Evolutionary conservation across 306 rosid genomes (phyloP).

Genomic region (Begonia peltatifolia): DNA sequence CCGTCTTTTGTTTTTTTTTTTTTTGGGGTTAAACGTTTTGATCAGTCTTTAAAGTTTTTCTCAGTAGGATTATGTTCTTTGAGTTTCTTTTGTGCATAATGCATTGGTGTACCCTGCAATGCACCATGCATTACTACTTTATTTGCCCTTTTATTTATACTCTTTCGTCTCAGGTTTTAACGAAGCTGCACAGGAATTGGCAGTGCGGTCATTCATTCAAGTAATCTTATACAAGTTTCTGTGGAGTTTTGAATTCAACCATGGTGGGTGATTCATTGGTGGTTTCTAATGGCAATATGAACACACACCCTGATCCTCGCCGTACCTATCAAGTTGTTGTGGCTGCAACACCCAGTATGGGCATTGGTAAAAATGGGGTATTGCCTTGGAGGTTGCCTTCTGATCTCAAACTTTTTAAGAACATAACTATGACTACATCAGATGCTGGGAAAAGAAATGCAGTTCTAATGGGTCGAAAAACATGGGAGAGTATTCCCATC

Average conservation of each 20-base stretch:
- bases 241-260: slow-evolving; percentile 14
- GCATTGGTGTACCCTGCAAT: no score
- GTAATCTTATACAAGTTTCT: slow-evolving; percentile 10
- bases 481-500: slow-evolving; percentile 77
- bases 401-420: slow-evolving; percentile 65
- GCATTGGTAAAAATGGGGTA: slow-evolving; percentile 79
- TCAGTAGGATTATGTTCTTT: no score
- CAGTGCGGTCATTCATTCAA: slow-evolving; percentile 20
- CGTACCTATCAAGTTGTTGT: slow-evolving; percentile 89
- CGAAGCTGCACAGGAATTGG: slow-evolving; percentile 21
- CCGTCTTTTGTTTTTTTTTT: no score
- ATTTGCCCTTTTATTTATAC: no score
- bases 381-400: slow-evolving; percentile 76
- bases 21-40: no score
- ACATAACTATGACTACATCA: slow-evolving; percentile 46
- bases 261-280: slow-evolving; percentile 58
- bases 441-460: slow-evolving; percentile 85
- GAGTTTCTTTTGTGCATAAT: no score
- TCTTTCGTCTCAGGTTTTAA: slow-evolving; percentile 16
- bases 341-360: slow-evolving; percentile 72
- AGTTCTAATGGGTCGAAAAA: slow-evolving; percentile 79
- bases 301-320: slow-evolving; percentile 33
- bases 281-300: slow-evolving; percentile 34
- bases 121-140: no score
- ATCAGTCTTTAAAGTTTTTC: no score